Conservation (phyloP, 23 red algal species). For the Gracilaria domingensis region DNA sequence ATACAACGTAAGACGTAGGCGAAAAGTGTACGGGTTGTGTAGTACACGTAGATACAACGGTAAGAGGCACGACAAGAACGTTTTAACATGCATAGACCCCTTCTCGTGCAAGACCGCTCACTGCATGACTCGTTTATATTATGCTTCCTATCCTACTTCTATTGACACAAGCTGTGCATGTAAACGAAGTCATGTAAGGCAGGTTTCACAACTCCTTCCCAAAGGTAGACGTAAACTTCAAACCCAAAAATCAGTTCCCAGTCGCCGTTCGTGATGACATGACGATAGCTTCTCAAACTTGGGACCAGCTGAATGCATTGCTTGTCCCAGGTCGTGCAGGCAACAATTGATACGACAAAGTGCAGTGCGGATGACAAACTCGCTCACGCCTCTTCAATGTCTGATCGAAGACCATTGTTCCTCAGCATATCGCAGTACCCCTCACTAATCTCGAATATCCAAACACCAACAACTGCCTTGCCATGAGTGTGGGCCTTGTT, state of each 20-base stretch:
- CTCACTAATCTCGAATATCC: slow-evolving; percentile 92
- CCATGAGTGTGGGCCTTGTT: slow-evolving; percentile 86
- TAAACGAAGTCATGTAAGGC: background rate
- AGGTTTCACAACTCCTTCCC: background rate
- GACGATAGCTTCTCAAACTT: background rate
- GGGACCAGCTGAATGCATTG: background rate
- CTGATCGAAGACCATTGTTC: slow-evolving; percentile 81
- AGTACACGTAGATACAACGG: too few relatives aligned
- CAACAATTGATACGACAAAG: background rate
- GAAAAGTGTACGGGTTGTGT: too few relatives aligned
- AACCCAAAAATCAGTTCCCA: background rate
- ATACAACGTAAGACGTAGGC: background rate
- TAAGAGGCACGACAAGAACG: too few relatives aligned
- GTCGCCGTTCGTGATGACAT: background rate
- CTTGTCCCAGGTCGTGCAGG: background rate
- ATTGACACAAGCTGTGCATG: slow-evolving; percentile 1
- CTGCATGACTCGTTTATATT: slow-evolving; percentile 11
- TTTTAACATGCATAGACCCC: too few relatives aligned
- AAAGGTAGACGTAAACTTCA: background rate
- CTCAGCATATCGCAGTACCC: slow-evolving; percentile 85
- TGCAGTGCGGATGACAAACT: background rate
- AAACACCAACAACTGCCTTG: slow-evolving; percentile 86
- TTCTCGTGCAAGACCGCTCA: background rate
- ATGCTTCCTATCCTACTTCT: slow-evolving; percentile 12
- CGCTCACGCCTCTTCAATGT: slow-evolving; percentile 72